Conservation (phyloP, 1,284 basidiomycete species). For the Leccinum pallidistipes region DNA sequence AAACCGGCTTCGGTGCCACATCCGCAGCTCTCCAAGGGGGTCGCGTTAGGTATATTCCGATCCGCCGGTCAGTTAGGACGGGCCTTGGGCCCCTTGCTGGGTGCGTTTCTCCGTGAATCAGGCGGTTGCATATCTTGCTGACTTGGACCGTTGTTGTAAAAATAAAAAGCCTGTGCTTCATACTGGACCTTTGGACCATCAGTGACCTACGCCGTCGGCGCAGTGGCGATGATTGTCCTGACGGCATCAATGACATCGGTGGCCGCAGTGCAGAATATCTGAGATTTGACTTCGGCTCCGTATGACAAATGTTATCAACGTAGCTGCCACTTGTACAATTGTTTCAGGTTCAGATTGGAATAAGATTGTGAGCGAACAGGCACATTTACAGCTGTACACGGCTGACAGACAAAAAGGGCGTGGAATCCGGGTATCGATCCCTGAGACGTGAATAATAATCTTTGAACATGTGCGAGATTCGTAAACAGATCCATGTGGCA, state of each 20-base stretch:
- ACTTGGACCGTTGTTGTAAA: constrained; percentile 10
- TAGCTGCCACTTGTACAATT: background rate
- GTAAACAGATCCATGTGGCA: constrained; percentile 12
- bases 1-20: constrained; percentile 51
- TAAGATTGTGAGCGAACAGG: background rate
- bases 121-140: background rate
- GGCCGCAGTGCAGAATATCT: constrained; percentile 22
- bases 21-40: constrained; percentile 77
- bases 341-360: constrained; percentile 8
- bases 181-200: constrained; percentile 88
- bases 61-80: constrained; percentile 88
- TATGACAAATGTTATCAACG: background rate
- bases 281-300: background rate
- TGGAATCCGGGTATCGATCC: background rate
- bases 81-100: constrained; percentile 84
- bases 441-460: constrained; percentile 17
- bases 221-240: constrained; percentile 61
- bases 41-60: constrained; percentile 81
- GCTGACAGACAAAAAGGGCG: constrained; percentile 4
- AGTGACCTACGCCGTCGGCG: constrained; percentile 68
- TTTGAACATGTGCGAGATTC: constrained; percentile 8
- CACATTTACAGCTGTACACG: constrained; percentile 4
- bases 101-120: constrained; percentile 41
- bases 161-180: constrained; percentile 62
- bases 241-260: constrained; percentile 53